Base-by-base conservation (phyloP, 1,284 basidiomycete genomes). In the Rhodotorula sp. region DNA sequence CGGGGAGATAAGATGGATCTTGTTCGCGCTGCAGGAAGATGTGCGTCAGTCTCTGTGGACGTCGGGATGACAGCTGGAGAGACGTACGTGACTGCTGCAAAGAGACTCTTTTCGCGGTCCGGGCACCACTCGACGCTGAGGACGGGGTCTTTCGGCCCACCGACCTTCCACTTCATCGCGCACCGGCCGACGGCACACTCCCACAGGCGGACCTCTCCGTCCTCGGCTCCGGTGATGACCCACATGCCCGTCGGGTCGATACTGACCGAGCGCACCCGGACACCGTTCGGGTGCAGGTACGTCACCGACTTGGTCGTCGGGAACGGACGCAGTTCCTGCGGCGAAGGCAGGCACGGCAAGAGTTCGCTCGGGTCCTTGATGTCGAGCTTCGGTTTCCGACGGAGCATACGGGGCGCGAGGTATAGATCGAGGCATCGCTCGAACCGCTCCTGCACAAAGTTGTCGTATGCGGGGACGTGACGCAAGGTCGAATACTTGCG, bases 401-500 rank as follows among this genome's bases (percentile, higher is more conserved):
- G 75, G 67, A 79, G 78, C 77, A 97, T 89, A 64, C 97, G 88
- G 52, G 97, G 97, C 10, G 97, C 97, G 61, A 99, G 88, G 82
- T 99, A 99, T 56, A 99, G 85, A 83, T 99, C 97, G 51, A 99
- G 87, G 82, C 97, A 95, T 43, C 97, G 89, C 79, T 89, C 89
- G 83, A 99, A 98, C 64, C 94, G 88, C 79, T 99, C 91, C 81
- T 96, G 91, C 75, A 99, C 92, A 81, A 98, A 93, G 75, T 89
- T 87, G 78, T 90, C 87, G 83, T 97, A 98, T 5, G 90, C 95
- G 3, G 95, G 94, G 7, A 99, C 97, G 54, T 90, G 87, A 49
- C 97, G 91, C 63, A 99, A 83, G 2, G 92, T 86, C 65, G 87
- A 83, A 82, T 93, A 89, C 83, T 97, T 97, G 81, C 90, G 86